These are phyloP conservation scores for Penicillium crustosum DNA, from an alignment of 2,329 filamentous ascomycete genomes.

Conservation along the genomic window DNA sequence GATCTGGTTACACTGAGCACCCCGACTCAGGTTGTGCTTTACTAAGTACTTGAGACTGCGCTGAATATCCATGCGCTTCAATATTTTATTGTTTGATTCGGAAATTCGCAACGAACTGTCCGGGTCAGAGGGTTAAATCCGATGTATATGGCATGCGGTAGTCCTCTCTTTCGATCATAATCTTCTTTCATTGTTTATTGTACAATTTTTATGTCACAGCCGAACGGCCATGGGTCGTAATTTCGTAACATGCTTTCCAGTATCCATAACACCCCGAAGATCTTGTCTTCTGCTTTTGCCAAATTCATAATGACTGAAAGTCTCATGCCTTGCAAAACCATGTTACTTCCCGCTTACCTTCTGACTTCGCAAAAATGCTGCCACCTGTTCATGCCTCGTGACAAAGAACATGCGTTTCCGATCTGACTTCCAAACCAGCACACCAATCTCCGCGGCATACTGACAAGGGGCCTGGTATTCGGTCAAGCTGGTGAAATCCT, in stretches of 20 bases:
- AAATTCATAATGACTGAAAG: not conserved
- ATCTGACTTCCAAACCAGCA: slow-evolving; percentile 84
- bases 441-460: slow-evolving; percentile 86
- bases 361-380: slow-evolving; percentile 70
- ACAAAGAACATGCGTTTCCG: slow-evolving; percentile 84
- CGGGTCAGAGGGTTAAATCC: too few species aligned
- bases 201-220: slow-evolving; percentile 12
- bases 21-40: too few species aligned
- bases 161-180: not conserved
- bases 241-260: slow-evolving; percentile 18
- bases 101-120: too few species aligned
- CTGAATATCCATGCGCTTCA: too few species aligned
- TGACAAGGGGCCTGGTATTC: slow-evolving; percentile 55
- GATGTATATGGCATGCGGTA: not conserved
- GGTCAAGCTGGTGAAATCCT: slow-evolving; percentile 74
- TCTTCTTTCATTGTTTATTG: slow-evolving; percentile 8
- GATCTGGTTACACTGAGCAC: too few species aligned
- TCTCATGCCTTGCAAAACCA: not conserved
- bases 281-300: not conserved
- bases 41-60: too few species aligned
- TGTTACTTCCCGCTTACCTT: slow-evolving; percentile 32
- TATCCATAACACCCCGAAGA: slow-evolving; percentile 12
- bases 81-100: too few species aligned
- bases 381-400: slow-evolving; percentile 83
- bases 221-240: slow-evolving; percentile 13